A percentile compares a stretch with the other conserved stretches of the same genome.
Evolutionary conservation across 352 stramenopile genomes (phyloP).

Genomic region (Phytophthora citricola): DNA sequence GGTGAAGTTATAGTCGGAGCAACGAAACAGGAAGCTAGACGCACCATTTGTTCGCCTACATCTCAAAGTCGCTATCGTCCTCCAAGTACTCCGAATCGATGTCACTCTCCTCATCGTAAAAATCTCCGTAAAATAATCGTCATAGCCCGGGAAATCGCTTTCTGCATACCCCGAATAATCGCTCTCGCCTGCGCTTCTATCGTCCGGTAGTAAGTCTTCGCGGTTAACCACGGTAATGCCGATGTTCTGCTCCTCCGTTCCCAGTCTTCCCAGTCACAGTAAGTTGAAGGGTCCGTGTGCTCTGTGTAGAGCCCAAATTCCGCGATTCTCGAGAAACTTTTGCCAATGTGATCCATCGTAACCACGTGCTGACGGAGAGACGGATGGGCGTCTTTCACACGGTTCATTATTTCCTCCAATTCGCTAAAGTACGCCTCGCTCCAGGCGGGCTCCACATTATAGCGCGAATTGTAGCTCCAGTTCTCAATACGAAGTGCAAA

Average conservation of each 20-base stretch:
- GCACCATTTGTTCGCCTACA: slow-evolving; percentile 7
- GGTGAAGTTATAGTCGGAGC: no score
- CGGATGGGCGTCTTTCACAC: slow-evolving; percentile 18
- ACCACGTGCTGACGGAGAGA: slow-evolving; percentile 23
- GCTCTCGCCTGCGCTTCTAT: not conserved
- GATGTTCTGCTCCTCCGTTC: slow-evolving; percentile 3
- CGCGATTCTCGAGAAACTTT: slow-evolving; percentile 21
- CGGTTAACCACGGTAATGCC: slow-evolving; percentile 13
- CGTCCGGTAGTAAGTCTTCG: not conserved
- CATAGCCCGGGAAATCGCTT: not conserved
- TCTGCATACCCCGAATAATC: slow-evolving; percentile 1
- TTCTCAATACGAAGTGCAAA: slow-evolving; percentile 26
- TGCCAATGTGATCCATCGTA: slow-evolving; percentile 1
- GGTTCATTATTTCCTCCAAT: slow-evolving; percentile 13
- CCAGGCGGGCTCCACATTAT: slow-evolving; percentile 10
- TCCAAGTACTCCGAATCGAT: slow-evolving; percentile 16
- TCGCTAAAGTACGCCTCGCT: slow-evolving; percentile 18
- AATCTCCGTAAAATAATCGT: not conserved
- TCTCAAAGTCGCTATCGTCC: slow-evolving; percentile 22
- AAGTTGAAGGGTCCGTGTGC: not conserved
- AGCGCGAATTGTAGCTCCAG: slow-evolving; percentile 20
- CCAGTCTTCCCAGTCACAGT: slow-evolving; percentile 27
- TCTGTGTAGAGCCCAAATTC: slow-evolving; percentile 28
- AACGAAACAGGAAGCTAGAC: no score
- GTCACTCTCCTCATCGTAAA: slow-evolving; percentile 8